Evolutionary conservation across 1,284 basidiomycete species (phyloP).

Genomic region (Ustanciosporium gigantosporum): DNA sequence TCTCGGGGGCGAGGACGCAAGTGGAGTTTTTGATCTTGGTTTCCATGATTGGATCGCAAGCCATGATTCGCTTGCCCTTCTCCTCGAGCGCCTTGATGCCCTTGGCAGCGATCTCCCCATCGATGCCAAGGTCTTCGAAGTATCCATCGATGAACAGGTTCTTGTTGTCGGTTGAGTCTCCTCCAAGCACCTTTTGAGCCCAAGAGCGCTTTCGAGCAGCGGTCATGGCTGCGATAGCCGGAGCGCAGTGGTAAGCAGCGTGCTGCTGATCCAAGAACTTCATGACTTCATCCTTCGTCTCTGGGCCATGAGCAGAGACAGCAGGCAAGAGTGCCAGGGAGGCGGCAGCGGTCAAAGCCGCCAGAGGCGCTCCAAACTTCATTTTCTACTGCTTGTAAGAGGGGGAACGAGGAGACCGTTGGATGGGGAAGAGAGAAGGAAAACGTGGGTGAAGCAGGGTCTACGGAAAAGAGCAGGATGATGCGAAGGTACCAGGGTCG

Average conservation of each 20-base stretch:
- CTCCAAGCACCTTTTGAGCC: conserved; percentile 50
- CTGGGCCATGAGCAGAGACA: conserved; percentile 51
- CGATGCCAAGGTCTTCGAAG: conserved; percentile 50
- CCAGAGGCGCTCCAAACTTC: conserved; percentile 29
- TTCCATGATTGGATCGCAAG: conserved; percentile 53
- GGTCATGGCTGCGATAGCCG: conserved; percentile 60
- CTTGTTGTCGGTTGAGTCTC: conserved; percentile 54
- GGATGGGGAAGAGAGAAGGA: neutral
- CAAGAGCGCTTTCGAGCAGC: conserved; percentile 56
- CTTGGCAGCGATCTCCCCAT: conserved; percentile 24
- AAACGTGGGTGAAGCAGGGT: no score
- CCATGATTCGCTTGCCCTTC: conserved; percentile 51
- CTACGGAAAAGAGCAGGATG: no score
- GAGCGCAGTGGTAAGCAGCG: conserved; percentile 62
- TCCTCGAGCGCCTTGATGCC: conserved; percentile 44
- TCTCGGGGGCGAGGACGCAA: conserved; percentile 62
- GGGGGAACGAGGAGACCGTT: no score
- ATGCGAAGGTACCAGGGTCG: no score
- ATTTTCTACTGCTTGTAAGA: no score
- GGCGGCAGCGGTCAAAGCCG: conserved; percentile 23
- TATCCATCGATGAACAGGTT: conserved; percentile 60
- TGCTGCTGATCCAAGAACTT: conserved; percentile 56
- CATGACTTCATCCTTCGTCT: conserved; percentile 55
- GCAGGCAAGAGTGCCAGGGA: conserved; percentile 25
- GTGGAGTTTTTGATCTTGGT: conserved; percentile 61